These are phyloP conservation scores for Neopestalotiopsis sp. DNA, from an alignment of 2,329 filamentous ascomycete genomes.

Conservation along the genomic window DNA sequence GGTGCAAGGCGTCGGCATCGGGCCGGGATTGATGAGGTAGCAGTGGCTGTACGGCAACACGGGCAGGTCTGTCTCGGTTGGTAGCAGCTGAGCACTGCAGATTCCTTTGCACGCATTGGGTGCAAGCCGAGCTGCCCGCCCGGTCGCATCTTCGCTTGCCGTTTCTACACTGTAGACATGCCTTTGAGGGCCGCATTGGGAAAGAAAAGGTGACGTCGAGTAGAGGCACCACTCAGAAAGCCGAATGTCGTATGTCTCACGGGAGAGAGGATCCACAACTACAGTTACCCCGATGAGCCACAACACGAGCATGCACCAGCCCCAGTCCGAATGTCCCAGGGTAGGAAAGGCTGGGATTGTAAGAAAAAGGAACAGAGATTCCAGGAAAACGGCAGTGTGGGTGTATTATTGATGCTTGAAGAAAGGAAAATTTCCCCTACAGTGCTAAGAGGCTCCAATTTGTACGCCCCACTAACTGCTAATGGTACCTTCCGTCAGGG, in stretches of 20 bases:
- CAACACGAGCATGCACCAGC: too few relatives aligned
- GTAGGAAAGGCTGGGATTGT: too few relatives aligned
- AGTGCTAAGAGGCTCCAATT: too few relatives aligned
- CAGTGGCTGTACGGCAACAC: not conserved
- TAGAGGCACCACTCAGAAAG: not conserved
- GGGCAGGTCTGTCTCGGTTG: not conserved
- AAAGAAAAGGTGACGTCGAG: not conserved
- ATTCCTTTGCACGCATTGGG: slow-evolving; percentile 8
- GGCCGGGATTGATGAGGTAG: not conserved
- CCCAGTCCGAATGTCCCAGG: too few relatives aligned
- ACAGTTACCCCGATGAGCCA: not conserved
- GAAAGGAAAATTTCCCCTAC: too few relatives aligned
- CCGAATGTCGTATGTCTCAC: not conserved
- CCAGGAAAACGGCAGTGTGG: too few relatives aligned
- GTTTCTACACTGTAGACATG: slow-evolving; percentile 6
- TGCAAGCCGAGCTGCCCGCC: not conserved
- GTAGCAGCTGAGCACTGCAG: slow-evolving; percentile 1
- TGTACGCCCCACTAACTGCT: too few relatives aligned
- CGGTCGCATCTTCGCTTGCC: slow-evolving; percentile 13
- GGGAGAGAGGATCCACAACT: not conserved
- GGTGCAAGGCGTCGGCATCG: slow-evolving; percentile 9
- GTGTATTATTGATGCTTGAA: too few relatives aligned
- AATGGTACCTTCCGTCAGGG: too few relatives aligned
- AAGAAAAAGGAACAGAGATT: too few relatives aligned
- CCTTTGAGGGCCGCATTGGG: slow-evolving; percentile 6